Percentiles rank a stretch among this genome's conserved stretches.
Evolutionary conservation across 2,329 filamentous ascomycete species (phyloP).

Genomic region (Phialemonium atrogriseum): DNA sequence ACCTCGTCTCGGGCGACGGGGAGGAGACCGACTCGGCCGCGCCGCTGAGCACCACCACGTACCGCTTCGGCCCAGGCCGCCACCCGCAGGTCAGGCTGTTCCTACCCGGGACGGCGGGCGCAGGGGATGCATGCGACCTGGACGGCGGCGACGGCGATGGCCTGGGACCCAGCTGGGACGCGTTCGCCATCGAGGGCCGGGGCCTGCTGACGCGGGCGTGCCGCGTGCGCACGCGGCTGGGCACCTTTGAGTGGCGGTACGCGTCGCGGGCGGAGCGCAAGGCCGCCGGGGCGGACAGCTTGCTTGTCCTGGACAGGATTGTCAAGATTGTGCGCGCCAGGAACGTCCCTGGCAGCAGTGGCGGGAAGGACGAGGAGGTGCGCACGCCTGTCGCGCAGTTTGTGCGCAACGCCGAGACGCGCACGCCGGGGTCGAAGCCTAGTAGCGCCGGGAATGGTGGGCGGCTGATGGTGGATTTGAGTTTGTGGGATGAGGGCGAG

Average conservation of each 20-base stretch:
- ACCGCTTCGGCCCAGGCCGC: constrained; percentile 46
- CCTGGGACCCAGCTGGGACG: constrained; percentile 10
- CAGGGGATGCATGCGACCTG: neutral
- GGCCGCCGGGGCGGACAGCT: constrained; percentile 28
- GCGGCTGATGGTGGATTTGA: constrained; percentile 34
- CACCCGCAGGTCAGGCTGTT: constrained; percentile 37
- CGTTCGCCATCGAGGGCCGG: constrained; percentile 20
- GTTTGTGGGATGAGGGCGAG: constrained; percentile 11
- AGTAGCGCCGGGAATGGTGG: constrained; percentile 42
- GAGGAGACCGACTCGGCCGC: constrained; percentile 8
- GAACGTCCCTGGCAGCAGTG: constrained; percentile 1
- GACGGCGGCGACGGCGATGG: constrained; percentile 13
- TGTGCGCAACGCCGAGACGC: constrained; percentile 28
- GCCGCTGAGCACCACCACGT: constrained; percentile 42
- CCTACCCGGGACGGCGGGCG: constrained; percentile 1
- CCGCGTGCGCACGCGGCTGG: constrained; percentile 36
- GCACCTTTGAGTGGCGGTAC: constrained; percentile 50
- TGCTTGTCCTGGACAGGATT: constrained; percentile 44
- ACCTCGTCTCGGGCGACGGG: constrained; percentile 32
- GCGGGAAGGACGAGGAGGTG: constrained; percentile 14
- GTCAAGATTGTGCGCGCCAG: constrained; percentile 20
- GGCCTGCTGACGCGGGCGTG: constrained; percentile 38
- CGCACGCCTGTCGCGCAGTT: constrained; percentile 32
- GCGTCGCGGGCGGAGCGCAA: constrained; percentile 35
- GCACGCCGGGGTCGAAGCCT: constrained; percentile 28